These are phyloP conservation scores for Buxus sempervirens DNA, from an alignment of 164 flowering plant genomes.

Conservation along the genomic window DNA sequence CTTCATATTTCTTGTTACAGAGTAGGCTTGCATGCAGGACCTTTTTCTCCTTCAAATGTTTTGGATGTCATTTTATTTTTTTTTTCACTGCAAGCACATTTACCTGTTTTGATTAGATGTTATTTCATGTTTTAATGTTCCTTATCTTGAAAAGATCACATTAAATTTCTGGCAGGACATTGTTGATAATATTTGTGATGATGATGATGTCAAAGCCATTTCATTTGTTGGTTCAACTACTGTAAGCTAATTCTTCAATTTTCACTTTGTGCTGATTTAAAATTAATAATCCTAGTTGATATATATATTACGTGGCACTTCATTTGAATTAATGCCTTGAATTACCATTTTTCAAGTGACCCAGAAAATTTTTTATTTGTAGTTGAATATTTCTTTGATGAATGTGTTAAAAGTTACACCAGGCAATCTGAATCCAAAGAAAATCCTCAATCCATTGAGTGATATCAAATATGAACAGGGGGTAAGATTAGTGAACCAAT, in stretches of 20 bases:
- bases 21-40: no score
- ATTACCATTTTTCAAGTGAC: no score
- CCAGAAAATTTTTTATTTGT: no score
- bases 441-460: background rate
- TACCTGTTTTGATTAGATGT: background rate
- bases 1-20: no score
- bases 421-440: background rate
- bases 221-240: constrained; percentile 94
- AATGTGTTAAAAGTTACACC: background rate
- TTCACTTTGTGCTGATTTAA: background rate
- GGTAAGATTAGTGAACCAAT: background rate
- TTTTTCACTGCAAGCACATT: no score
- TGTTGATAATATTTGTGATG: constrained; percentile 93
- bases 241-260: constrained; percentile 41
- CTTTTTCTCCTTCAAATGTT: no score
- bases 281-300: background rate
- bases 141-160: background rate
- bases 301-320: background rate
- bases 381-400: no score
- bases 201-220: constrained; percentile 58
- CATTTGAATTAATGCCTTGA: no score
- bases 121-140: background rate
- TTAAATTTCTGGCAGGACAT: constrained; percentile 48
- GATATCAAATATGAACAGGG: background rate
- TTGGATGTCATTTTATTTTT: no score